Base-by-base conservation (phyloP, 768 basidiomycete genomes). In the Pleurotus tuoliensis region DNA sequence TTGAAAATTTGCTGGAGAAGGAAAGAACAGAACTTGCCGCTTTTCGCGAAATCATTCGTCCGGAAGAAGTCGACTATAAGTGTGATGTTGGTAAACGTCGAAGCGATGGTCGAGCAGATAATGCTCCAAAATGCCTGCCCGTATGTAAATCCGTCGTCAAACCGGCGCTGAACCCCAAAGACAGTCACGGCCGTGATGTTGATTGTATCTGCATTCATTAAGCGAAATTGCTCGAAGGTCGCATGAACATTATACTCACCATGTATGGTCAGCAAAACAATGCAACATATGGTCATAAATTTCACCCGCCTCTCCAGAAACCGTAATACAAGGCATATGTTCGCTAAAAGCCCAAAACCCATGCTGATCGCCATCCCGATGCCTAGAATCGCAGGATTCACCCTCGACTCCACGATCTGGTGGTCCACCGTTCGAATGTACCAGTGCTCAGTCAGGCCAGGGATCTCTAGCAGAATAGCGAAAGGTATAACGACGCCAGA, bases 381-480 rank as follows among this genome's bases (percentile, higher is more conserved):
- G 43, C 84, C 75, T 1, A 94, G 73, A 3, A 90, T 70, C 1
- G 67, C 52, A 0, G 90, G 75, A 55, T 92, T 92, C 11, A 67
- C 65, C 48, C 70, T 75, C 4, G 67, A 73, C 37, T 87, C 79
- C 1, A 86, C 69, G 3, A 72, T 67, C 22, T 75, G 41, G 57
- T 79, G 70, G 16, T 72, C 66, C 27, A 74, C 70, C 0, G 82
- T 89, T 5, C 77, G 78, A 56, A 87, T 78, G 59, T 85, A 90
- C 90, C 88, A 90, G 52, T 80, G 77, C 57, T 84, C 85, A 1
- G 89, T 92, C 9, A 92, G 69, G 13, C 87, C 87, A 0, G 92
- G 92, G 25, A 94, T 89, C 62, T 88, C 87, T 27, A 93, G 75
- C n/a, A 94, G 76, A 48, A 92, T 88, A 15, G 86, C 81, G 63